Evolutionary conservation across 1,284 basidiomycete species (phyloP), one percentile per base, ranked within the genome.

Genomic region (Sporisorium graminicola): DNA sequence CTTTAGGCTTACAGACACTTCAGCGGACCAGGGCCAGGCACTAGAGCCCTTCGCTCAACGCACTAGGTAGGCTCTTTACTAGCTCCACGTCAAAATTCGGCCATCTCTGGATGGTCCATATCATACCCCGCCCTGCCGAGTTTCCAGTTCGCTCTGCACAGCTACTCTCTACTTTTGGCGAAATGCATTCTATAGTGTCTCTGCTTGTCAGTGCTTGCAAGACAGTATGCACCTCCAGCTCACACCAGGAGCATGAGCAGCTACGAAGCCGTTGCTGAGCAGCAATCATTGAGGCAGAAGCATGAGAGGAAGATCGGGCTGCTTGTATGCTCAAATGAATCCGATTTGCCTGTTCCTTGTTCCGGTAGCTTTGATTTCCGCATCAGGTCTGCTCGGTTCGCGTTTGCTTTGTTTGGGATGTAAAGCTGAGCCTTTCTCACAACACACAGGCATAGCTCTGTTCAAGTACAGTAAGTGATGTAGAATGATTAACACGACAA

Each of bases 1-100:
- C 40, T 72, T 72, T 29, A 58, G 69, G 33, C 65, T 76, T 31
- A 66, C 43, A 37, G 73, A 75, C 22, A n/a, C 37, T 14, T 53
- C 73, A 4, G n/a, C 61, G 14, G 65, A 68, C 26, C 64, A 73
- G 53, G 18, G 55, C 5, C 52, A 50, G 26, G 37, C 29, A n/a
- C 37, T 52, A 3, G 60, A 65, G 2, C 56, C 54, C 0, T 22
- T 58, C 2, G 33, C 63, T 26, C 69, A 71, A 47, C 69, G 55
- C 14, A 65, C 26, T 4, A 58, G 61, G 27, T 69, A 64, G n/a
- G 61, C 40, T 7, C 13, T 20, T 18, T 35, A 35, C 35, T 13
- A 35, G 35, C 35, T 2, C 8, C 37, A 40, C 8, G n/a, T 20
- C 40, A n/a, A 8, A 43, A 8, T 43, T 6, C 4, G n/a, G 40